Conservation (phyloP, 202 grass and related monocot genomes). For the Saccharum hybrid region DNA sequence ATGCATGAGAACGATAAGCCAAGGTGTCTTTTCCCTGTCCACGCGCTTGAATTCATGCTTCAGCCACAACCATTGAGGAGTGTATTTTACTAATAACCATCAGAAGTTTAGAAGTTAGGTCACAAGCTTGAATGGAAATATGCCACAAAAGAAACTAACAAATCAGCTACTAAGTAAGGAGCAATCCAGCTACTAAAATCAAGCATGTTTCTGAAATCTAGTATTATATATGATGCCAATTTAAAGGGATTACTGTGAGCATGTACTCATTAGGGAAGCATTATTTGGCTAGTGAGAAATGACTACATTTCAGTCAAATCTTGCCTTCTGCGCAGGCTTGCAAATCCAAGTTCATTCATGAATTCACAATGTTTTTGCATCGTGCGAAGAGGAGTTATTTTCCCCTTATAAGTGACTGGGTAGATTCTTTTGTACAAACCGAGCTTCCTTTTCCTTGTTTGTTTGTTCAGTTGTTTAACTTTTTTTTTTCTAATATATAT, state of each 20-base stretch:
- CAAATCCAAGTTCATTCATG: background rate
- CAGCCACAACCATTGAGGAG: slow-evolving; percentile 91
- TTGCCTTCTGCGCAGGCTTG: background rate
- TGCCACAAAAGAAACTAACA: background rate
- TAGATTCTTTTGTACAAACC: background rate
- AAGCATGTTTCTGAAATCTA: slow-evolving; percentile 22
- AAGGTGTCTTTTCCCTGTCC: slow-evolving; percentile 96
- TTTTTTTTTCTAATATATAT: background rate
- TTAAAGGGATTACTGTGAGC: background rate
- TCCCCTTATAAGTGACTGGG: background rate
- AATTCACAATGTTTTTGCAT: background rate
- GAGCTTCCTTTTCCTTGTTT: background rate
- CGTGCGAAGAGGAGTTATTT: background rate
- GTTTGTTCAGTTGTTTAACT: background rate
- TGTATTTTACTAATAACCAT: slow-evolving; percentile 83
- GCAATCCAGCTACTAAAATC: slow-evolving; percentile 5
- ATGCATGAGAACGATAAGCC: slow-evolving; percentile 98
- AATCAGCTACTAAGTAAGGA: background rate
- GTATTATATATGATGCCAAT: background rate
- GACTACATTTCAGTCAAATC: slow-evolving; percentile 4
- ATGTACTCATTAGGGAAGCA: background rate
- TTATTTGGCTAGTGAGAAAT: slow-evolving; percentile 1
- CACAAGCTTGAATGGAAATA: slow-evolving; percentile 5
- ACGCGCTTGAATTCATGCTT: slow-evolving; percentile 68
- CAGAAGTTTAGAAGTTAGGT: slow-evolving; percentile 32